These are phyloP conservation scores for Halocafeteria seosinensis DNA, from an alignment of 108 stramenopile species.

Conservation along the genomic window DNA sequence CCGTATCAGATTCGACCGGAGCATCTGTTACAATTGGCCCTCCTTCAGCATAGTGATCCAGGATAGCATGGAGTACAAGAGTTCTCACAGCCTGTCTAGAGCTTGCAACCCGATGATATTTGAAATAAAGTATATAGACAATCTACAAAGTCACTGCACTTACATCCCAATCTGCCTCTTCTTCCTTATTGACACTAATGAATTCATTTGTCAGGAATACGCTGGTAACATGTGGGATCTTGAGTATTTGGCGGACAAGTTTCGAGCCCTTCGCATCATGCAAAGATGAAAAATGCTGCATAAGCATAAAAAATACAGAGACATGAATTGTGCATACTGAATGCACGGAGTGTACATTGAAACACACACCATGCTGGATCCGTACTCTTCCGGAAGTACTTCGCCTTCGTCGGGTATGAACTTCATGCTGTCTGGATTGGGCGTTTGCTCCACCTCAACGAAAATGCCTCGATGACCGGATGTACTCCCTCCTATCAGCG, in stretches of 20 bases:
- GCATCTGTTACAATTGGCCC: slow-evolving; percentile 36
- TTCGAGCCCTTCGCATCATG: slow-evolving; percentile 41
- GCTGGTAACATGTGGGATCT: slow-evolving; percentile 65
- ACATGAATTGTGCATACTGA: not conserved
- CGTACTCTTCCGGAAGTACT: slow-evolving; percentile 9
- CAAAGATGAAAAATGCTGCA: slow-evolving; percentile 32
- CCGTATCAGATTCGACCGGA: slow-evolving; percentile 24
- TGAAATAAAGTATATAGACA: not conserved
- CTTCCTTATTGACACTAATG: slow-evolving; percentile 84
- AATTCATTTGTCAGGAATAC: slow-evolving; percentile 78
- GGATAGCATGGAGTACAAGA: slow-evolving; percentile 60
- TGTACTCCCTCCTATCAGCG: no score
- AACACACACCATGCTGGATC: not conserved
- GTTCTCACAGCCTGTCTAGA: slow-evolving; percentile 13
- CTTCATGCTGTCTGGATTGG: slow-evolving; percentile 89
- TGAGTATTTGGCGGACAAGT: slow-evolving; percentile 56
- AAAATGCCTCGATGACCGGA: slow-evolving; percentile 56
- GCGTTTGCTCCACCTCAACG: slow-evolving; percentile 83
- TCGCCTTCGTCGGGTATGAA: slow-evolving; percentile 68
- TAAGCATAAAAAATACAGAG: not conserved
- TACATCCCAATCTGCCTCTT: slow-evolving; percentile 59
- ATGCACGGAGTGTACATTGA: not conserved
- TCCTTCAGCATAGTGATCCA: slow-evolving; percentile 70
- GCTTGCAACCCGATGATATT: not conserved
- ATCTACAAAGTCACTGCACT: not conserved